These are phyloP conservation scores for Hymenoscyphus fraxineus DNA, from an alignment of 2,329 filamentous ascomycete genomes.

Conservation along the genomic window DNA sequence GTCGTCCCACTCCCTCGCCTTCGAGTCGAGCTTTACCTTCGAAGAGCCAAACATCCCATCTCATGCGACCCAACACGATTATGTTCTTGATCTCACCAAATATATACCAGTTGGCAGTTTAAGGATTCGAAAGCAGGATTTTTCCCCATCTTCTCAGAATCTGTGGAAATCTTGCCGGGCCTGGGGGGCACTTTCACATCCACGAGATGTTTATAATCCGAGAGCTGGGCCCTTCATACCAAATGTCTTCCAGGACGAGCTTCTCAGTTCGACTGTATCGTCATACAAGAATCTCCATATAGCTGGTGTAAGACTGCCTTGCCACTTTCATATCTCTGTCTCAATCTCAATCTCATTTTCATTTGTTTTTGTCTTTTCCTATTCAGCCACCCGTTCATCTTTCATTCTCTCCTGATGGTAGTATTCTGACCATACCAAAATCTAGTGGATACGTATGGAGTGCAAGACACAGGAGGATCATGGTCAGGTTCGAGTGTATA, in stretches of 20 bases:
- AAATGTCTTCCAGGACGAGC: conserved; percentile 20
- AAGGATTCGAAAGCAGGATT: conserved; percentile 18
- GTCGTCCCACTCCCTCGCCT: neutral
- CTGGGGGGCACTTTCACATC: conserved; percentile 26
- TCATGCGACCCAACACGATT: conserved; percentile 1
- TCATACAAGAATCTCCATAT: conserved; percentile 20
- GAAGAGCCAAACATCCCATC: neutral
- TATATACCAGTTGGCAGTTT: conserved; percentile 31
- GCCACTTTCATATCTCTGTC: neutral
- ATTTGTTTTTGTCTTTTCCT: neutral
- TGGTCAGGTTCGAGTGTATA: conserved; percentile 50
- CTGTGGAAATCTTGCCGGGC: conserved; percentile 14
- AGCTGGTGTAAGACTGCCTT: neutral
- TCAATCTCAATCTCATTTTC: neutral
- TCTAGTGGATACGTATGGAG: conserved; percentile 31
- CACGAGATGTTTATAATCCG: conserved; percentile 15
- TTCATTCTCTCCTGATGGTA: neutral
- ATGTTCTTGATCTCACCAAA: conserved; percentile 25
- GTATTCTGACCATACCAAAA: neutral
- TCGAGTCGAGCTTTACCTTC: conserved; percentile 14
- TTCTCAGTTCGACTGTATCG: conserved; percentile 20
- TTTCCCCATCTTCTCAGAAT: conserved; percentile 7
- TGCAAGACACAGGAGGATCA: conserved; percentile 23
- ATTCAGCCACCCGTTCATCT: neutral
- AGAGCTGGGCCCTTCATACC: conserved; percentile 12